A percentile compares a stretch with the other conserved stretches of the same genome.
phyloP scores from a whole-genome alignment of 1,139 yeast genomes.

The Candida pseudoviswanathii region DNA sequence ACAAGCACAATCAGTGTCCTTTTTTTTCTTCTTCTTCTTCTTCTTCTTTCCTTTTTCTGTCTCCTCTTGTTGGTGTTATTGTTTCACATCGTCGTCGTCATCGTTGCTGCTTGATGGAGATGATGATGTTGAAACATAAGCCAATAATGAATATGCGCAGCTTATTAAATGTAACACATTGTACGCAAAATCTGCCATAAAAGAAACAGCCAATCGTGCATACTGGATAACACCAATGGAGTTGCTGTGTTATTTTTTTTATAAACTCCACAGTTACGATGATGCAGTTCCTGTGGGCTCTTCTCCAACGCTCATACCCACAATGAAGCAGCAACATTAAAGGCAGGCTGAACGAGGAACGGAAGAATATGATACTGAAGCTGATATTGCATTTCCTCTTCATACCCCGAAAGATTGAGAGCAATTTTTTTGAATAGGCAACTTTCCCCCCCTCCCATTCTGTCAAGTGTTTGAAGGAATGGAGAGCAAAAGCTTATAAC shows the following conservation, averaged over 20 bases:
- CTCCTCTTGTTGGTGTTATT: no score
- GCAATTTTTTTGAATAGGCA: neutral
- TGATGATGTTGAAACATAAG: neutral
- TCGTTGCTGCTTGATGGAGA: no score
- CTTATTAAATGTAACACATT: no score
- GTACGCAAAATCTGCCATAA: neutral
- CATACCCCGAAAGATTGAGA: neutral
- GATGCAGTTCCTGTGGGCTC: neutral
- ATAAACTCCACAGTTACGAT: constrained; percentile 1
- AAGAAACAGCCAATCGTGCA: neutral
- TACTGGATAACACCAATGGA: no score
- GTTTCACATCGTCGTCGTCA: no score
- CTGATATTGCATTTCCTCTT: neutral
- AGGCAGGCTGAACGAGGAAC: neutral
- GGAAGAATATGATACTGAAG: neutral
- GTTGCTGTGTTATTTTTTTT: neutral
- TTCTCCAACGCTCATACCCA: neutral
- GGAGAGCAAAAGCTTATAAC: no score
- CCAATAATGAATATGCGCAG: neutral
- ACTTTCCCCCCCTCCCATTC: neutral
- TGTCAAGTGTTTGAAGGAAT: neutral
- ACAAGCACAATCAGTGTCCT: no score
- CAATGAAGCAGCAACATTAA: neutral
- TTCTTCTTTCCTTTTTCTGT: no score
- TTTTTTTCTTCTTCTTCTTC: no score